Conservation (phyloP, 805 yeast genomes). For the Groenewaldozyma tartarivorans region DNA sequence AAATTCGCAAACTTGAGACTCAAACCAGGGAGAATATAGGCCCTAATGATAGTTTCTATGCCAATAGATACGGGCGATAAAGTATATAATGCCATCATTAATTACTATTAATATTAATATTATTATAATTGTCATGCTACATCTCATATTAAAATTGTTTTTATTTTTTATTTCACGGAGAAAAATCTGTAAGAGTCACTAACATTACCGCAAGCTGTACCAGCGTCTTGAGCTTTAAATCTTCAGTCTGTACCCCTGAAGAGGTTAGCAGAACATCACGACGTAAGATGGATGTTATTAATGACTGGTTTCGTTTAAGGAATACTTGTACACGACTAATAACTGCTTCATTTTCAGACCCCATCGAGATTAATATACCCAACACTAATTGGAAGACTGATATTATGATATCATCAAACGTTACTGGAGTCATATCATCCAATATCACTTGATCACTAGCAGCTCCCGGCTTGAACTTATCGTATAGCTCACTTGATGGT, state of each 20-base stretch:
- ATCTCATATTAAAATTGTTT: not conserved
- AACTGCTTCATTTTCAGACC: slow-evolving; percentile 60
- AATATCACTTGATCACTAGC: slow-evolving; percentile 43
- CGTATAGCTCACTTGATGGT: slow-evolving; percentile 31
- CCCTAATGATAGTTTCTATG: not conserved
- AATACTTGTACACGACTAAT: slow-evolving; percentile 43
- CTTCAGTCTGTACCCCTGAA: slow-evolving; percentile 13
- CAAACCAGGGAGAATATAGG: not conserved
- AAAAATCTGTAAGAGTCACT: slow-evolving; percentile 37
- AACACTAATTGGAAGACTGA: slow-evolving; percentile 67
- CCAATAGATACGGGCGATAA: not conserved
- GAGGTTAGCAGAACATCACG: slow-evolving; percentile 33
- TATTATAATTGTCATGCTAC: not conserved
- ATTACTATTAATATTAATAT: not conserved
- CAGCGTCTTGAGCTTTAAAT: slow-evolving; percentile 36
- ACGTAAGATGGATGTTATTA: slow-evolving; percentile 55
- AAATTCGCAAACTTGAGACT: slow-evolving; percentile 15
- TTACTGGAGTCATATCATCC: slow-evolving; percentile 17
- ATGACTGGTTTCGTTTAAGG: slow-evolving; percentile 40
- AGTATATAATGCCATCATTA: not conserved
- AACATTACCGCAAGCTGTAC: slow-evolving; percentile 47
- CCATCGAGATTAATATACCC: slow-evolving; percentile 63
- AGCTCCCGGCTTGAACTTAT: slow-evolving; percentile 26
- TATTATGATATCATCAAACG: slow-evolving; percentile 48
- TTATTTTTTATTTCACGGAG: slow-evolving; percentile 1